These are phyloP conservation scores for Populus simonii DNA, from an alignment of 345 rosid genomes.

Conservation along the genomic window DNA sequence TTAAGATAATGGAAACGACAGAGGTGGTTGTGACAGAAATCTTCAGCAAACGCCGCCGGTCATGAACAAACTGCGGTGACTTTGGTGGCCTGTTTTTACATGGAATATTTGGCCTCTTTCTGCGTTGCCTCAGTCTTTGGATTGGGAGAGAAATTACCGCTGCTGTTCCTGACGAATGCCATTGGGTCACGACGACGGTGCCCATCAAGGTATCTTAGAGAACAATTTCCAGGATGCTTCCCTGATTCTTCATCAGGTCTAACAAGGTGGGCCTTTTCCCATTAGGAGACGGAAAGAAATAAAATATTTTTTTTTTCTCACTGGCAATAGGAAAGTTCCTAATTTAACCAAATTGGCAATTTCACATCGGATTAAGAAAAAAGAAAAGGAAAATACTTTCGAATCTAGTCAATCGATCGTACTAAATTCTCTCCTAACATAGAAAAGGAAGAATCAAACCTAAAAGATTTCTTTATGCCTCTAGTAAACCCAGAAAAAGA, in stretches of 20 bases:
- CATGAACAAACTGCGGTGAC: neutral
- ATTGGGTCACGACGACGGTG: neutral
- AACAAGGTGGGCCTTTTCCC: neutral
- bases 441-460: too few relatives aligned
- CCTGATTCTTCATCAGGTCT: neutral
- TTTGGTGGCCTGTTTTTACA: too few relatives aligned
- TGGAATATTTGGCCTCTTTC: neutral
- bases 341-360: too few relatives aligned
- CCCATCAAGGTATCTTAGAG: neutral
- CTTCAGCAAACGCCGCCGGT: neutral
- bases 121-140: neutral
- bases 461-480: too few relatives aligned
- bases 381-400: too few relatives aligned
- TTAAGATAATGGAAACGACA: too few relatives aligned
- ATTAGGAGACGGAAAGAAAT: neutral
- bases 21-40: neutral
- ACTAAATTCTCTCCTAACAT: too few relatives aligned
- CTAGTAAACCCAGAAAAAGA: too few relatives aligned
- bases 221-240: constrained; percentile 8
- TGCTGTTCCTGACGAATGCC: neutral
- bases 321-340: too few relatives aligned
- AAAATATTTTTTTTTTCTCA: too few relatives aligned
- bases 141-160: neutral
- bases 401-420: too few relatives aligned
- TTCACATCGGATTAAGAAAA: too few relatives aligned